These are phyloP conservation scores for Astrephomene gubernaculifera DNA, from an alignment of 139 green algal genomes.

Conservation along the genomic window DNA sequence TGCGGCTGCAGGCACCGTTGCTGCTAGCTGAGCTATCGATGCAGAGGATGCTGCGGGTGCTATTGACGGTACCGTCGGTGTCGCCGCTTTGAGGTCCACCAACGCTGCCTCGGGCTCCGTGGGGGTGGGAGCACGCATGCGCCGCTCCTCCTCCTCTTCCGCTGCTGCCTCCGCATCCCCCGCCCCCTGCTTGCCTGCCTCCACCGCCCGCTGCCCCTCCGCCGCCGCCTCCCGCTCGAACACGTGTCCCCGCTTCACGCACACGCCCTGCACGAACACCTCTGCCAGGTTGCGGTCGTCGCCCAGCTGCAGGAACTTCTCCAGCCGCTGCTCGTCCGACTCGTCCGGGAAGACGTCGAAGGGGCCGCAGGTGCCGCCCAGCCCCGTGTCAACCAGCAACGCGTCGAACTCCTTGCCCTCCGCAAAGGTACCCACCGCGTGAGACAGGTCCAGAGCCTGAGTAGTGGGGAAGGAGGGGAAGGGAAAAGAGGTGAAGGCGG, in stretches of 20 bases:
- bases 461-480: neutral
- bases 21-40: no score
- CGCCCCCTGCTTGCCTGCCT: no score
- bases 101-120: conserved; percentile 1
- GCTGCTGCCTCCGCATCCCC: no score
- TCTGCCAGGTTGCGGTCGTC: conserved; percentile 78
- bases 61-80: no score
- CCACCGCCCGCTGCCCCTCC: neutral
- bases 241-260: conserved; percentile 32
- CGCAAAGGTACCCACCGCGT: conserved; percentile 65
- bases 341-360: conserved; percentile 68
- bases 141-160: neutral
- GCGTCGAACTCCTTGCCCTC: conserved; percentile 79
- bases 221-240: conserved; percentile 31
- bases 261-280: conserved; percentile 64
- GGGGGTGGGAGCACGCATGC: conserved; percentile 20
- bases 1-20: no score
- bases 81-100: conserved; percentile 15
- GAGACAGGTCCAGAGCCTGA: conserved; percentile 39
- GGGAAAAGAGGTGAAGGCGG: neutral
- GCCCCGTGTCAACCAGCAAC: conserved; percentile 65
- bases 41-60: no score
- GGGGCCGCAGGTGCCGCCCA: conserved; percentile 16
- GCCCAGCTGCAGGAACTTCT: conserved; percentile 76
- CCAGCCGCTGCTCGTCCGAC: conserved; percentile 51